phyloP scores from a whole-genome alignment of 176 grass and related monocot species.

The Pontederia crassipes region DNA sequence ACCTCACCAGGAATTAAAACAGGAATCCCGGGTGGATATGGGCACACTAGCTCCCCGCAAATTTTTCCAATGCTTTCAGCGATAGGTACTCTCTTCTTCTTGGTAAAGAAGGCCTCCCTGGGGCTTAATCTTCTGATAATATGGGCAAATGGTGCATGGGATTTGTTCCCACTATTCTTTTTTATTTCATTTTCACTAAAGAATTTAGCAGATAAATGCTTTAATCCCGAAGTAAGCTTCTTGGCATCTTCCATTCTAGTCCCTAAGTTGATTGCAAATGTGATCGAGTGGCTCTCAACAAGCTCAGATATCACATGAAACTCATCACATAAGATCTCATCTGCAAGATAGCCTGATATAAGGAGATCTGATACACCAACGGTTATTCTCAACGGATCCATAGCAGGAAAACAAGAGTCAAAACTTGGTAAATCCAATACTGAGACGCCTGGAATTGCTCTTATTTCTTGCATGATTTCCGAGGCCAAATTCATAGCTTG shows the following conservation, averaged over 20 bases:
- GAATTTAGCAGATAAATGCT: conserved; percentile 44
- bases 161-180: neutral
- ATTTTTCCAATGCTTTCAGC: conserved; percentile 62
- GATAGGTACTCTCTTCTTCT: conserved; percentile 43
- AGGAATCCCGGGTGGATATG: conserved; percentile 77
- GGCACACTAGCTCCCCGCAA: conserved; percentile 75
- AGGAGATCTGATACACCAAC: conserved; percentile 31
- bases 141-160: conserved; percentile 23
- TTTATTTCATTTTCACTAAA: conserved; percentile 17
- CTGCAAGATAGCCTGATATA: conserved; percentile 48
- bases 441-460: conserved; percentile 46
- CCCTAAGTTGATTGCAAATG: conserved; percentile 70
- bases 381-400: conserved; percentile 67
- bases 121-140: conserved; percentile 41
- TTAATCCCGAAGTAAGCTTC: conserved; percentile 42
- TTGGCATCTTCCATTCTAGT: conserved; percentile 44
- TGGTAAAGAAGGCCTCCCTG: conserved; percentile 68
- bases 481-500: conserved; percentile 36
- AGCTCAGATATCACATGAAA: conserved; percentile 60
- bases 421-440: conserved; percentile 49
- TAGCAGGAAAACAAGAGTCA: conserved; percentile 46
- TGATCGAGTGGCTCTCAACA: conserved; percentile 47
- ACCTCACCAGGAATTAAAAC: conserved; percentile 71
- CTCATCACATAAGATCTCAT: conserved; percentile 39
- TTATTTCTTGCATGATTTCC: conserved; percentile 30